Evolutionary conservation across 176 grass and related monocot genomes (phyloP), one percentile per base, ranked within the genome.

Genomic region (Ensete ventricosum): DNA sequence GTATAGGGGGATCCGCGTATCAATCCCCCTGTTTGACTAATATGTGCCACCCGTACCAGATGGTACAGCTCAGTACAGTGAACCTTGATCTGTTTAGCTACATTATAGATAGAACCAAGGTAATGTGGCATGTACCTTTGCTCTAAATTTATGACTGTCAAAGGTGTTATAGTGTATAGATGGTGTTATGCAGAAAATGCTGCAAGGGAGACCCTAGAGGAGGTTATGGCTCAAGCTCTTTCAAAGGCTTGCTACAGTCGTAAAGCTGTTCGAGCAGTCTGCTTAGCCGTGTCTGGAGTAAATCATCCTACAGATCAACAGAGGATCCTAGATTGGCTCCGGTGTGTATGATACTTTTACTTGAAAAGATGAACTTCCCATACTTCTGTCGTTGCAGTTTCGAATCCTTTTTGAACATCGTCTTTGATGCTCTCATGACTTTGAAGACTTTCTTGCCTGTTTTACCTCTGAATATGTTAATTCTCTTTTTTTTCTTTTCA

Each of bases 291-390:
- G 58, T 99, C 95, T 82, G 95, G 95, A 70, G 86, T 99, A 73
- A 99, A 94, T 69, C 95, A 99, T 62, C 88, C 90, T 69, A 83
- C 90, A 73, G 95, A 99, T 86, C 90, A 91, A 77, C 84, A 89
- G 78, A 86, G 71, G 53, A 90, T 99, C 84, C 76, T 99, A 34
- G 82, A 91, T 24, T 99, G 95, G 95, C 88, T 99, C 50, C 75
- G 78, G 95, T 99, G 82, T 82, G 22, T 13, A 72, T 72, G 1
- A 25, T 65, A 52, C 23, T 20, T 53, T 65, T 13, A 8, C 1
- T 11, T 14, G 50, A 16, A 26, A 75, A 53, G n/a, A 77, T 53
- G 16, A 50, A 11, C 27, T 69, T 69, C 24, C 1, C 50, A 34
- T 50, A 19, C 1, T 50, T 70, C 9, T 12, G 11, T 65, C 2